These are phyloP conservation scores for Suillus sp. DNA, from an alignment of 768 basidiomycete genomes.

Conservation along the genomic window DNA sequence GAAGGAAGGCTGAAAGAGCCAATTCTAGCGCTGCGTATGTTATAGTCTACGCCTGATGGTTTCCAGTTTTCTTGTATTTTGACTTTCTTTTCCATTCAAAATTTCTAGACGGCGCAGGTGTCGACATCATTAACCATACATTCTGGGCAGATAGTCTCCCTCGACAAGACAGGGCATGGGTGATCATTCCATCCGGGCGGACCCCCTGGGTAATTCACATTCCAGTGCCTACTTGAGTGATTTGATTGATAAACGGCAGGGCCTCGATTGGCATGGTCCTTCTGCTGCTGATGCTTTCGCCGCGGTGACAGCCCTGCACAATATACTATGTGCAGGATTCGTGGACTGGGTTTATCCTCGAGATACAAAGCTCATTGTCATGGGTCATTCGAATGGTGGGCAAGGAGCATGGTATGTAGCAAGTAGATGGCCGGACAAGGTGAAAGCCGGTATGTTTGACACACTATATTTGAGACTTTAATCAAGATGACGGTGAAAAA, in stretches of 20 bases:
- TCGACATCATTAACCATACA: conserved; percentile 55
- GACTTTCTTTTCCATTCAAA: conserved; percentile 10
- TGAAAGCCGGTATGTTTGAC: conserved; percentile 3
- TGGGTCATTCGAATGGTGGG: conserved; percentile 93
- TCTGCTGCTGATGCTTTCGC: conserved; percentile 72
- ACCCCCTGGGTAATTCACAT: conserved; percentile 69
- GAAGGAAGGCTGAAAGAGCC: conserved; percentile 41
- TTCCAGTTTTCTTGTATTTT: background rate
- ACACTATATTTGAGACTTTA: background rate
- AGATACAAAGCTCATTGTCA: conserved; percentile 55
- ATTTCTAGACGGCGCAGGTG: conserved; percentile 80
- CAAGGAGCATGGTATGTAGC: conserved; percentile 87
- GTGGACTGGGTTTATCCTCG: conserved; percentile 40
- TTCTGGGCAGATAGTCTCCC: conserved; percentile 71
- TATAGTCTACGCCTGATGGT: background rate
- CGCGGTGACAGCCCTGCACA: conserved; percentile 56
- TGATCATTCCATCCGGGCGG: conserved; percentile 78
- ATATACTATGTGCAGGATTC: conserved; percentile 47
- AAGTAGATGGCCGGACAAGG: conserved; percentile 74
- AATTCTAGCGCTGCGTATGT: conserved; percentile 66
- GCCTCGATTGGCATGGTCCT: conserved; percentile 91
- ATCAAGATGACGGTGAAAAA: background rate
- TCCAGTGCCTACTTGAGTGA: background rate
- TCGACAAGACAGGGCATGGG: conserved; percentile 64
- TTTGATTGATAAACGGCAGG: conserved; percentile 43